Evolutionary conservation across 805 yeast species (phyloP).

Genomic region (Ogataea pini): DNA sequence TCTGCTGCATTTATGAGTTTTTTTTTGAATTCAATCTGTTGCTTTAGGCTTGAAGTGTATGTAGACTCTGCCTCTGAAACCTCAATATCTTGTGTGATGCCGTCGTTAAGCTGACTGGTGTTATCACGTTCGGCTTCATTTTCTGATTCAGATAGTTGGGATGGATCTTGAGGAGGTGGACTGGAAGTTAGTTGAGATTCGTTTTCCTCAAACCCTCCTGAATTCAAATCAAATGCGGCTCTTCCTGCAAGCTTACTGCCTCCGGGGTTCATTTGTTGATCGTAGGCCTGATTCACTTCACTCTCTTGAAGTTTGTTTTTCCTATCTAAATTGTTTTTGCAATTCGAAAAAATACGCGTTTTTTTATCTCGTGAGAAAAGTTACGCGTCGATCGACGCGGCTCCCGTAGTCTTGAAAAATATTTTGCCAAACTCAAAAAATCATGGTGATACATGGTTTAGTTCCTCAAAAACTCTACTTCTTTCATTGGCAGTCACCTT

Average conservation of each 20-base stretch:
- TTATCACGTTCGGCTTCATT: neutral
- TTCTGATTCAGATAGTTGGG: neutral
- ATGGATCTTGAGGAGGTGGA: slow-evolving; percentile 1
- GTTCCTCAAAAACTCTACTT: neutral
- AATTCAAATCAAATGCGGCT: slow-evolving; percentile 1
- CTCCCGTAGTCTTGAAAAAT: neutral
- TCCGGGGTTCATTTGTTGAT: neutral
- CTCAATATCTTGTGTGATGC: neutral
- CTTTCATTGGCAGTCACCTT: neutral
- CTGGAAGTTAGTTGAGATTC: slow-evolving; percentile 1
- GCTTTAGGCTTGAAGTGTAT: slow-evolving; percentile 21
- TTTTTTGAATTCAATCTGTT: slow-evolving; percentile 27
- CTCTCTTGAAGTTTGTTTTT: too few species aligned
- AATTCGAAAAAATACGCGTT: neutral
- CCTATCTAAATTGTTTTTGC: too few species aligned
- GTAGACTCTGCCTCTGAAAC: slow-evolving; percentile 12
- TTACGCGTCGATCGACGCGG: slow-evolving; percentile 2
- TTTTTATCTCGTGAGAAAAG: neutral
- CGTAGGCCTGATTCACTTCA: too few species aligned
- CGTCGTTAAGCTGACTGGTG: neutral
- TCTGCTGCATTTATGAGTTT: slow-evolving; percentile 23
- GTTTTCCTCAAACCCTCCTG: neutral
- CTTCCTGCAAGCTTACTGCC: neutral
- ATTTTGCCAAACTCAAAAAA: neutral
- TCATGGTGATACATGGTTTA: too few species aligned